Base-by-base conservation (phyloP, 148 eudicot species). In the Persicaria tinctoria region DNA sequence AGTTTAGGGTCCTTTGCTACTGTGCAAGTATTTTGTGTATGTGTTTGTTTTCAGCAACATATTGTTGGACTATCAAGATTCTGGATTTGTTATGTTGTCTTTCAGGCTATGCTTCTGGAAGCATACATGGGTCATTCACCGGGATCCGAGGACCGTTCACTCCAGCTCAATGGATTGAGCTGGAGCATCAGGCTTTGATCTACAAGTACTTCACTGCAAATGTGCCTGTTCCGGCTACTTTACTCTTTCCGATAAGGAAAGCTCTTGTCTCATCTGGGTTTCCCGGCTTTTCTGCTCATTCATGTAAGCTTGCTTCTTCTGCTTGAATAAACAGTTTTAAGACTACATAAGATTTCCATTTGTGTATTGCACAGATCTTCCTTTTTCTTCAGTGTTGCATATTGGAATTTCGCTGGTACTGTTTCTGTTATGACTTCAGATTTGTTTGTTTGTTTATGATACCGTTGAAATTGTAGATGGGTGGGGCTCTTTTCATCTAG, bases 121-220 rank as follows among this genome's bases (percentile, higher is more conserved):
- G 74, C 74, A 74, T 76, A 59, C 79, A 78, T 23, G 84, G 78
- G 44, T 78, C 88, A n/a, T 76, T 82, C 74, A 20, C 81, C 20
- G 86, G 84, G 46, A 57, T 78, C 16, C 78, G 74, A 71, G 87
- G 89, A 64, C 78, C 87, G 50, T 87, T 89, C 77, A 81, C 87
- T 64, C 87, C 90, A 47, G 86, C 91, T 4, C 93, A 89, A 68
- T 87, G 90, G 89, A 79, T 79, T 78, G 93, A 89, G 80, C 80
- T 89, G 38, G 89, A 89, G 75, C 87, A 84, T 78, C 93, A 89
- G 72, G 90, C 93, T 46, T 78, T 87, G 79, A 86, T 87, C 69
- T 89, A 89, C 77, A 89, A 89, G 68, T 83, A 87, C 80, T 20
- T 89, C 8, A 79, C 79, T 50, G 86, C 93, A 17, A 86, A 86